Conservation (phyloP, 1,139 yeast species). For the Blastobotrys indianensis region DNA sequence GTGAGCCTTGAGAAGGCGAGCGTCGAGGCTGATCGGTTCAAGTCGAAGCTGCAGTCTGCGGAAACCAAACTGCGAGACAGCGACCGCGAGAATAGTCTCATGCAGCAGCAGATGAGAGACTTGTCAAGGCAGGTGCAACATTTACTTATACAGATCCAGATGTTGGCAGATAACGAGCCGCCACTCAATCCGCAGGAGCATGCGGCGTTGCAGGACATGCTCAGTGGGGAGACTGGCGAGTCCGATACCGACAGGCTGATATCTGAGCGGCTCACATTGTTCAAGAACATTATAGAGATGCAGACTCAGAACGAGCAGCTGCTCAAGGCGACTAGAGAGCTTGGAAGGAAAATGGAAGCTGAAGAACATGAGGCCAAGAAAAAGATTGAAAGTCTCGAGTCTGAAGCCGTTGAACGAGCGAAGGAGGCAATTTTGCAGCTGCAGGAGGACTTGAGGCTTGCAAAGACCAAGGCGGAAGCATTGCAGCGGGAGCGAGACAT, state of each 20-base stretch:
- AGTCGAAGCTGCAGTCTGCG: slow-evolving; percentile 29
- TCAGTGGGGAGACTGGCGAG: slow-evolving; percentile 36
- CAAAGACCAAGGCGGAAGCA: slow-evolving; percentile 48
- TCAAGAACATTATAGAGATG: slow-evolving; percentile 59
- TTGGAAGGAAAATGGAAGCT: slow-evolving; percentile 63
- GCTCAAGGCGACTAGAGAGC: slow-evolving; percentile 56
- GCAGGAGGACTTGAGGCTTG: slow-evolving; percentile 53
- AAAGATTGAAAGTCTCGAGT: slow-evolving; percentile 45
- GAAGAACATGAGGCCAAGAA: slow-evolving; percentile 42
- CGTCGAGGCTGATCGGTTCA: slow-evolving; percentile 39
- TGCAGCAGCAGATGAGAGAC: slow-evolving; percentile 57
- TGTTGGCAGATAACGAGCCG: slow-evolving; percentile 44
- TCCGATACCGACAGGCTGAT: slow-evolving; percentile 70
- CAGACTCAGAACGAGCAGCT: slow-evolving; percentile 71
- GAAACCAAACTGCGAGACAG: slow-evolving; percentile 25
- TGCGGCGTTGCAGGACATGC: slow-evolving; percentile 45
- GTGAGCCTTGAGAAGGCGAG: slow-evolving; percentile 42
- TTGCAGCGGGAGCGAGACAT: slow-evolving; percentile 61
- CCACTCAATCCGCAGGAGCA: slow-evolving; percentile 58
- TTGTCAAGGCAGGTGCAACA: slow-evolving; percentile 75
- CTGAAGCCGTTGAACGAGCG: slow-evolving; percentile 66
- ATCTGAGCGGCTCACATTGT: slow-evolving; percentile 65
- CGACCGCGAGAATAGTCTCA: slow-evolving; percentile 34
- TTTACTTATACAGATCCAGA: slow-evolving; percentile 59
- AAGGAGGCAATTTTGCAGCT: slow-evolving; percentile 65